phyloP scores from a whole-genome alignment of 2,329 filamentous ascomycete species.

The Westerdykella ornata region DNA sequence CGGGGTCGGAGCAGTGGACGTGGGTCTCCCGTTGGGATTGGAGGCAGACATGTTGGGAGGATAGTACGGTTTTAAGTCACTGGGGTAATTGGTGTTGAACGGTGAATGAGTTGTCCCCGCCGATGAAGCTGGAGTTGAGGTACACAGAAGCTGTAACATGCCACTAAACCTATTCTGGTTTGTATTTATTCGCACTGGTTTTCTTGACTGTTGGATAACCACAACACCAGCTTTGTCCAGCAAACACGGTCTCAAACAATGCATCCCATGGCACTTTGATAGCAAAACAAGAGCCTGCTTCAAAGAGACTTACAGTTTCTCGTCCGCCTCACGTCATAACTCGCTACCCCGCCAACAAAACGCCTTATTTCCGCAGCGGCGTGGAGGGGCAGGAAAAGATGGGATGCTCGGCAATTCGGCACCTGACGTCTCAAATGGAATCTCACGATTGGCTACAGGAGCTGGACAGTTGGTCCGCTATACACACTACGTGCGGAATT shows the following conservation, averaged over 20 bases:
- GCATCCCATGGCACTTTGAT: no score
- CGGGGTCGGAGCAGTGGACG: constrained; percentile 14
- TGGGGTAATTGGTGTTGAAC: no score
- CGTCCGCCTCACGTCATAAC: neutral
- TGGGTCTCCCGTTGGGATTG: neutral
- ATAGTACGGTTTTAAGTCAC: no score
- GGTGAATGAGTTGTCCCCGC: no score
- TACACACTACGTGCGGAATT: no score
- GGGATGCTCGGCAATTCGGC: constrained; percentile 1
- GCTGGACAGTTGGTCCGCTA: no score
- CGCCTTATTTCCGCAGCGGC: constrained; percentile 2
- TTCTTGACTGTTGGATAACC: no score
- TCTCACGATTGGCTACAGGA: neutral
- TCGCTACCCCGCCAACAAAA: neutral
- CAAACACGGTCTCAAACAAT: no score
- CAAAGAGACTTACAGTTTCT: neutral
- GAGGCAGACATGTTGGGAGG: constrained; percentile 4
- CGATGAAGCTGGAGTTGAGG: no score
- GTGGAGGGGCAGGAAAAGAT: constrained; percentile 3
- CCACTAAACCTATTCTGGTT: neutral
- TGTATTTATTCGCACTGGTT: no score
- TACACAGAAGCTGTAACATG: neutral
- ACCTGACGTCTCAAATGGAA: neutral
- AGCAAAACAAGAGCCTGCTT: no score
- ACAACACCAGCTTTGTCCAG: no score